These are phyloP conservation scores for Haplographium delicatum DNA, from an alignment of 495 filamentous ascomycete species.

Conservation along the genomic window DNA sequence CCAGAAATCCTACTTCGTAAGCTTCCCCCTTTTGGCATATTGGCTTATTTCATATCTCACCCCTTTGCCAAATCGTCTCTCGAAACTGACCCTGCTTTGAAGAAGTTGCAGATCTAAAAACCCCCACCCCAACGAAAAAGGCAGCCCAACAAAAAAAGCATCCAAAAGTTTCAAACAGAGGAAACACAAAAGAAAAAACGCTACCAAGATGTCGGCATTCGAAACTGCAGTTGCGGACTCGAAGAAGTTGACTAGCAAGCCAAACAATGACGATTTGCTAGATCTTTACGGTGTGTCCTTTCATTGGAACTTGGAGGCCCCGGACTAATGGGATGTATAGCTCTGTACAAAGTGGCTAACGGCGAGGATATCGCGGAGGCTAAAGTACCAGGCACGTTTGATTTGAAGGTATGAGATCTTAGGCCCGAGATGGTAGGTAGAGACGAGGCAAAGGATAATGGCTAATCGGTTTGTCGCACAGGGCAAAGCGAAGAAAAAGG, in stretches of 20 bases:
- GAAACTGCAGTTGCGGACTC: slow-evolving; percentile 56
- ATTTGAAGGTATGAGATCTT: slow-evolving; percentile 47
- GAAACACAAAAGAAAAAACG: not conserved
- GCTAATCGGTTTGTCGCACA: slow-evolving; percentile 27
- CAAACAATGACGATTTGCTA: slow-evolving; percentile 50
- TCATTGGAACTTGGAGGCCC: not conserved
- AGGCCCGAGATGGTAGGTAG: not conserved
- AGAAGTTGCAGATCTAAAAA: too few species aligned
- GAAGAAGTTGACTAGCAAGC: slow-evolving; percentile 59
- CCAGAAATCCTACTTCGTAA: too few species aligned
- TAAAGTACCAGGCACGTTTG: slow-evolving; percentile 42
- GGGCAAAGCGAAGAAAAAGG: slow-evolving; percentile 73
- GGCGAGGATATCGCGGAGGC: slow-evolving; percentile 43
- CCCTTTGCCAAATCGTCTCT: too few species aligned
- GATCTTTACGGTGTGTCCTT: slow-evolving; percentile 26
- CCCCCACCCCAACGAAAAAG: too few species aligned
- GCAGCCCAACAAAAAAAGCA: not conserved
- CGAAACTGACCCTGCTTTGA: too few species aligned
- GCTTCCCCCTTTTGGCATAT: too few species aligned
- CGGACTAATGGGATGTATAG: slow-evolving; percentile 22
- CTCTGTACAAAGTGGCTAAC: slow-evolving; percentile 47
- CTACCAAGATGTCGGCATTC: slow-evolving; percentile 33
- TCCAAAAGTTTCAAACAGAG: not conserved
- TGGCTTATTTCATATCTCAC: too few species aligned
- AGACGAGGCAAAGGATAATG: not conserved